phyloP scores from a whole-genome alignment of 306 rosid genomes.

The Pyrus communis region DNA sequence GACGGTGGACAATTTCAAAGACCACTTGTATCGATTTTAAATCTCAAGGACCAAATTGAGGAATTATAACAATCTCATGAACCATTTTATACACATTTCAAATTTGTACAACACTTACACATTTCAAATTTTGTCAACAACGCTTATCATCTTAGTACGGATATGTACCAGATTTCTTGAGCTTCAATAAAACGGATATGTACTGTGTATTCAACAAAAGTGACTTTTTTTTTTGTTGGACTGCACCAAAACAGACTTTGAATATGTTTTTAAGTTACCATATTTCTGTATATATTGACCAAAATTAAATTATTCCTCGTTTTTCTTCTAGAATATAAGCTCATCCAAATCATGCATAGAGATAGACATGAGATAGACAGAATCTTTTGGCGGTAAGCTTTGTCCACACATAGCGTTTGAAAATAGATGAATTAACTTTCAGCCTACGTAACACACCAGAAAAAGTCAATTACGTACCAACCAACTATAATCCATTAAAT shows the following conservation, averaged over 20 bases:
- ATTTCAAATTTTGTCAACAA: not conserved
- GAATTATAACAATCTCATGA: no score
- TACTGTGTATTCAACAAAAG: not conserved
- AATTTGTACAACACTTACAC: no score
- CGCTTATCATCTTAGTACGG: not conserved
- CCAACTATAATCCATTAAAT: not conserved
- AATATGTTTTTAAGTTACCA: not conserved
- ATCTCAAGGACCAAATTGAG: fast-evolving
- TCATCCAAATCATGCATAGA: not conserved
- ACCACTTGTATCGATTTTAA: no score
- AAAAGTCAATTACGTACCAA: not conserved
- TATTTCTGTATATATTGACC: not conserved
- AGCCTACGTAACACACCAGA: not conserved
- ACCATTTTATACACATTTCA: no score
- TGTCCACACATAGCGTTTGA: not conserved
- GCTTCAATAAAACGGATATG: not conserved
- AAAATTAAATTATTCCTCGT: not conserved
- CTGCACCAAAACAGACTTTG: not conserved
- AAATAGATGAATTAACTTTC: not conserved
- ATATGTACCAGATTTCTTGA: not conserved
- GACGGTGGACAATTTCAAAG: no score
- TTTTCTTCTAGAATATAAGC: not conserved
- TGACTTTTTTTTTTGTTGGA: not conserved
- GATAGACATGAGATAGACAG: not conserved
- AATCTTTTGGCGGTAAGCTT: not conserved